Evolutionary conservation across 495 filamentous ascomycete genomes (phyloP).

Genomic region (Lepidopterella palustris): DNA sequence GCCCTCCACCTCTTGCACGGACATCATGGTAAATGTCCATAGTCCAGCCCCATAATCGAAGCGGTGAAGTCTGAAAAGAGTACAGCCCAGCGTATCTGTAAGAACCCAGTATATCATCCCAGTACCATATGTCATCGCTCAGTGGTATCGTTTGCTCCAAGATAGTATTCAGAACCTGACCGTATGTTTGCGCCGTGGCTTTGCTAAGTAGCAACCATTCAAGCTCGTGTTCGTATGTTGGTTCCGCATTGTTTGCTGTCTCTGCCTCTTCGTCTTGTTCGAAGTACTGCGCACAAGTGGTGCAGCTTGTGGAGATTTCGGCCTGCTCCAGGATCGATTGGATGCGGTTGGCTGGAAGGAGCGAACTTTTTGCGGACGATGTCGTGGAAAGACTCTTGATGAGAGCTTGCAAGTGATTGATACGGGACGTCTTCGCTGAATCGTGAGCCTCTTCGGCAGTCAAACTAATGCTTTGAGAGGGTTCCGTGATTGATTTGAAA

Average conservation of each 20-base stretch:
- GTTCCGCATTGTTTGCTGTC: constrained; percentile 11
- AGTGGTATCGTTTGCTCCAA: constrained; percentile 75
- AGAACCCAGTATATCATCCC: constrained; percentile 76
- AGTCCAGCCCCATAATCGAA: constrained; percentile 59
- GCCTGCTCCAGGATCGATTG: constrained; percentile 55
- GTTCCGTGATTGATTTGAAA: constrained; percentile 27
- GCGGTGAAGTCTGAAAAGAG: constrained; percentile 72
- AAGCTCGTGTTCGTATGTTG: constrained; percentile 59
- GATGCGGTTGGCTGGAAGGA: constrained; percentile 47
- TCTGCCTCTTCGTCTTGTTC: constrained; percentile 19
- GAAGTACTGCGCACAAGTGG: constrained; percentile 26
- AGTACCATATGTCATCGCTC: constrained; percentile 82
- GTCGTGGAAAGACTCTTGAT: constrained; percentile 63
- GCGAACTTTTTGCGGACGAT: constrained; percentile 48
- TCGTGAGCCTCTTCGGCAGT: constrained; percentile 26
- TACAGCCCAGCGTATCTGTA: constrained; percentile 67
- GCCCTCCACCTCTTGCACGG: constrained; percentile 39
- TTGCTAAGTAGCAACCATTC: constrained; percentile 86
- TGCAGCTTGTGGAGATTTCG: constrained; percentile 35
- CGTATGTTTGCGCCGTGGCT: constrained; percentile 77
- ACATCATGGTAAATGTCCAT: constrained; percentile 57
- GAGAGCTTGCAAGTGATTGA: constrained; percentile 51
- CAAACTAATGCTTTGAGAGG: constrained; percentile 20
- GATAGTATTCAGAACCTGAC: constrained; percentile 62
- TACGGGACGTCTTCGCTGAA: constrained; percentile 21